These are phyloP conservation scores for Pharus latifolius DNA, from an alignment of 176 grass and related monocot species.

Conservation along the genomic window DNA sequence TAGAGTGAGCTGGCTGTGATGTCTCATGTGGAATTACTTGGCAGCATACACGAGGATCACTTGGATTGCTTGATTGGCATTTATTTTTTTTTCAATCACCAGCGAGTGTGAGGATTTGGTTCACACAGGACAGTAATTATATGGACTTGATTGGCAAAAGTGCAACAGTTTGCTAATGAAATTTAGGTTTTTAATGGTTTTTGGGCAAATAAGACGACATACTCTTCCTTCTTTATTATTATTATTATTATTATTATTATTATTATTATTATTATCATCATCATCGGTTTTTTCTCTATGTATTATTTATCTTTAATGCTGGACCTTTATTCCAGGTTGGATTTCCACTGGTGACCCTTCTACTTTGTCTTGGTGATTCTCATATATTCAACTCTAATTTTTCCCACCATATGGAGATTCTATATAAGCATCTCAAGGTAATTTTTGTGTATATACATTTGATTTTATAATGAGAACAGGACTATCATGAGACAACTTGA, in stretches of 20 bases:
- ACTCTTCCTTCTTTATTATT: neutral
- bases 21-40: neutral
- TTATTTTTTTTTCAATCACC: constrained; percentile 10
- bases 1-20: neutral
- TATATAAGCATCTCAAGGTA: constrained; percentile 98
- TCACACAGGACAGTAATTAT: neutral
- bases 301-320: neutral
- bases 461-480: neutral
- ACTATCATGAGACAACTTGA: neutral
- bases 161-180: neutral
- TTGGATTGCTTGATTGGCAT: neutral
- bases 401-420: constrained; percentile 63
- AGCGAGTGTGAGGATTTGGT: neutral
- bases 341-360: constrained; percentile 84
- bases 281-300: neutral
- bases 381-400: constrained; percentile 69
- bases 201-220: neutral
- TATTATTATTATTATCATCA: neutral
- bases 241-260: neutral
- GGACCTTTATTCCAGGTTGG: constrained; percentile 56
- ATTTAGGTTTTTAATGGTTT: neutral
- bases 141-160: neutral
- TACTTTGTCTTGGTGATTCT: constrained; percentile 90
- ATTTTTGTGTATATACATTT: constrained; percentile 11
- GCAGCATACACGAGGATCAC: neutral